Evolutionary conservation across 2,329 filamentous ascomycete species (phyloP).

Genomic region (Amylocarpus encephaloides): DNA sequence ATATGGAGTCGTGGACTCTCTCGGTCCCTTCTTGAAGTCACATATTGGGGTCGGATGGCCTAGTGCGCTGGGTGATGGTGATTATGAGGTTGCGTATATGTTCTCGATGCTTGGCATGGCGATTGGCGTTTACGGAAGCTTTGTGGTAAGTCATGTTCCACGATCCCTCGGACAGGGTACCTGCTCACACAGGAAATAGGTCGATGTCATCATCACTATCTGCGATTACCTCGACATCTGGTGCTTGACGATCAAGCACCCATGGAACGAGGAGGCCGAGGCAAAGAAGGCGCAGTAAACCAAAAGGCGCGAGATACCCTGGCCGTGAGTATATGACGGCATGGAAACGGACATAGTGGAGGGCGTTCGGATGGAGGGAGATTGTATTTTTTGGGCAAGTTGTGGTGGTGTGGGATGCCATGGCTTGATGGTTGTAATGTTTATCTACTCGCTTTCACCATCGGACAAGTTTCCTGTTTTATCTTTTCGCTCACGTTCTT

Average conservation of each 20-base stretch:
- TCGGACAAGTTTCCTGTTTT: too few species aligned
- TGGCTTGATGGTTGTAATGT: background rate
- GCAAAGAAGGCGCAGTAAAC: constrained; percentile 22
- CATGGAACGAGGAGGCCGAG: constrained; percentile 39
- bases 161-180: background rate
- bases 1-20: constrained; percentile 71
- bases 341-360: background rate
- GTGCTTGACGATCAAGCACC: constrained; percentile 96
- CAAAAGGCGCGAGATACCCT: background rate
- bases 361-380: background rate
- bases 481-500: too few species aligned
- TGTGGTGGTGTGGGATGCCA: background rate
- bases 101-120: constrained; percentile 81
- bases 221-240: constrained; percentile 98
- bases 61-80: constrained; percentile 63
- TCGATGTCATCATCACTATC: constrained; percentile 94
- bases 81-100: constrained; percentile 88
- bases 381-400: background rate
- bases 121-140: constrained; percentile 91
- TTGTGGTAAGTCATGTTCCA: constrained; percentile 56
- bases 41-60: constrained; percentile 61
- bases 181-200: constrained; percentile 28
- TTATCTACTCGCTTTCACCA: too few species aligned
- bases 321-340: background rate
- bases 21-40: constrained; percentile 62